phyloP scores from a whole-genome alignment of 2,329 filamentous ascomycete species.

The Colletotrichum musae region DNA sequence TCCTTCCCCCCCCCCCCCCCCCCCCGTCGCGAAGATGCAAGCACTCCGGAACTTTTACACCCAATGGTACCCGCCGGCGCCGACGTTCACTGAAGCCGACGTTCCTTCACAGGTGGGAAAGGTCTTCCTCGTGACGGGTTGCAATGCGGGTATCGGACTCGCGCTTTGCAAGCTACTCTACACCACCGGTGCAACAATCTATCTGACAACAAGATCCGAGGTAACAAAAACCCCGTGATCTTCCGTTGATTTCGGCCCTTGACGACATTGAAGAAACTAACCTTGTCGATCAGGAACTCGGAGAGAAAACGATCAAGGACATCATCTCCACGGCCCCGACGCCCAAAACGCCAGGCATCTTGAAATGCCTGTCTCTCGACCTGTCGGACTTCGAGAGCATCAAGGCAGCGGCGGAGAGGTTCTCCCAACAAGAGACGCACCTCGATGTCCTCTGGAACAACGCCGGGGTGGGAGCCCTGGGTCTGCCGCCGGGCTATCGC shows the following conservation, averaged over 20 bases:
- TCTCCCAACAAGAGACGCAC: conserved; percentile 53
- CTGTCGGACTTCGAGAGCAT: conserved; percentile 59
- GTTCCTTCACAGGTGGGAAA: conserved; percentile 45
- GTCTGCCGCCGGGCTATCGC: conserved; percentile 39
- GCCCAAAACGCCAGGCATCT: conserved; percentile 31
- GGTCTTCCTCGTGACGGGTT: conserved; percentile 64
- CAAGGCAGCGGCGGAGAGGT: conserved; percentile 53
- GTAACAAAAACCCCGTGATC: conserved; percentile 26
- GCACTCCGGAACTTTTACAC: not conserved
- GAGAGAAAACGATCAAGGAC: not conserved
- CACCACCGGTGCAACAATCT: conserved; percentile 64
- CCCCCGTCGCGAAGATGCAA: not conserved
- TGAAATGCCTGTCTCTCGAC: conserved; percentile 54
- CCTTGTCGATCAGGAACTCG: not conserved
- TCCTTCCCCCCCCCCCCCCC: too few relatives aligned
- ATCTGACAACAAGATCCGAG: conserved; percentile 62
- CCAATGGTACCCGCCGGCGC: conserved; percentile 43
- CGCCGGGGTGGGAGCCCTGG: conserved; percentile 47
- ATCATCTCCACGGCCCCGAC: not conserved
- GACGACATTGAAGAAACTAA: not conserved
- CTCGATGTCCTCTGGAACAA: conserved; percentile 62
- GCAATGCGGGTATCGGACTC: conserved; percentile 58
- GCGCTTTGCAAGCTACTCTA: conserved; percentile 69
- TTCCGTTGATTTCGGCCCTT: not conserved
- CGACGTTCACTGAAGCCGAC: conserved; percentile 46